These are phyloP conservation scores for Hirsutella minnesotensis DNA, from an alignment of 2,329 filamentous ascomycete species.

Conservation along the genomic window DNA sequence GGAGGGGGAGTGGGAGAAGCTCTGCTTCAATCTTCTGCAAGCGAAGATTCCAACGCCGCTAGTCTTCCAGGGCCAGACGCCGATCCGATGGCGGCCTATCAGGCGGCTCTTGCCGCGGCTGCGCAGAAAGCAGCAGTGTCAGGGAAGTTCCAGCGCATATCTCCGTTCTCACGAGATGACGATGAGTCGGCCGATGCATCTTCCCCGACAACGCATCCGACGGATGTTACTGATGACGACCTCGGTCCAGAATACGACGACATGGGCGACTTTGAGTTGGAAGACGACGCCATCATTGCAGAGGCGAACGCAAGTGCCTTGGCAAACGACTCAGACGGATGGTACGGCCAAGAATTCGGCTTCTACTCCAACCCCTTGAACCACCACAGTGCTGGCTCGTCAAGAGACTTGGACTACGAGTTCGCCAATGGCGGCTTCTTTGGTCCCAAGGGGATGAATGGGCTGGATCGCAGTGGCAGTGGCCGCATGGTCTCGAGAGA, in stretches of 20 bases:
- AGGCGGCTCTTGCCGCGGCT: constrained; percentile 73
- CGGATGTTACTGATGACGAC: constrained; percentile 40
- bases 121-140: constrained; percentile 64
- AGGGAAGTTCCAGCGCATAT: constrained; percentile 59
- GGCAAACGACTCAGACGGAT: constrained; percentile 83
- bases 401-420: constrained; percentile 30
- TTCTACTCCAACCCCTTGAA: constrained; percentile 66
- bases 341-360: constrained; percentile 93
- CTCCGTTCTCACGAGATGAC: constrained; percentile 25
- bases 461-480: constrained; percentile 56
- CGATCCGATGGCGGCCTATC: constrained; percentile 50
- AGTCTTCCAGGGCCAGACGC: no score
- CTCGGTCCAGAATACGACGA: constrained; percentile 49
- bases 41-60: no score
- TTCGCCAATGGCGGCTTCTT: constrained; percentile 84
- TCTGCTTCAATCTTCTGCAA: constrained; percentile 2
- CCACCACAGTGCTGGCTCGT: constrained; percentile 26
- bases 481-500: constrained; percentile 67
- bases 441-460: constrained; percentile 49
- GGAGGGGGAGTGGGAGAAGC: not conserved
- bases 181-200: constrained; percentile 6
- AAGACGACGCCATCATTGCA: constrained; percentile 85
- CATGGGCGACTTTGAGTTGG: constrained; percentile 53
- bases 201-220: constrained; percentile 5
- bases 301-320: constrained; percentile 90